Percentiles rank a stretch among this genome's conserved stretches.
Evolutionary conservation across 345 rosid species (phyloP).

Genomic region (Populus simonii): DNA sequence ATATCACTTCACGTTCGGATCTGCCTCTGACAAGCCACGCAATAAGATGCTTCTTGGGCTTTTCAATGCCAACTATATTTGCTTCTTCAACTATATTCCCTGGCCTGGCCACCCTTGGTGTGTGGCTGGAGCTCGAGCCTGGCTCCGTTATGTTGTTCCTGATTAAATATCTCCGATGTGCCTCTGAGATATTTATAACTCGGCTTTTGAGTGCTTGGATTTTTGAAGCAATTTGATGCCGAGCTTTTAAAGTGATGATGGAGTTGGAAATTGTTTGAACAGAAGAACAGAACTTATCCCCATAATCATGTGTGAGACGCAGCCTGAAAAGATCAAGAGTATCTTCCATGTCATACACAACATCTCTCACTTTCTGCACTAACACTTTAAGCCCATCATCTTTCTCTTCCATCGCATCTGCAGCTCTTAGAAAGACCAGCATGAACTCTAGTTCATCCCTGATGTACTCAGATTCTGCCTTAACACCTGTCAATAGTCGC

Average conservation of each 20-base stretch:
- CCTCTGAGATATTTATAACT: constrained; percentile 11
- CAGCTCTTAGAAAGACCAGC: constrained; percentile 26
- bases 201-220: constrained; percentile 19
- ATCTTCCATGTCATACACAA: constrained; percentile 26
- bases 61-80: constrained; percentile 27
- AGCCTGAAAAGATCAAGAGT: constrained; percentile 29
- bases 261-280: neutral
- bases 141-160: constrained; percentile 10
- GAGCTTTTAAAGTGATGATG: constrained; percentile 9
- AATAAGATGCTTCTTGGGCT: constrained; percentile 13
- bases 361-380: constrained; percentile 23
- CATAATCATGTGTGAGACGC: neutral
- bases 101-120: neutral
- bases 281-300: constrained; percentile 10
- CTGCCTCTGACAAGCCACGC: constrained; percentile 8
- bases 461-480: constrained; percentile 17
- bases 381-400: constrained; percentile 15
- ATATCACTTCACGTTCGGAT: constrained; percentile 16
- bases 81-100: constrained; percentile 32
- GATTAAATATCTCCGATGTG: constrained; percentile 9
- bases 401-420: constrained; percentile 20
- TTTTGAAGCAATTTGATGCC: constrained; percentile 8
- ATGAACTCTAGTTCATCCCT: constrained; percentile 25
- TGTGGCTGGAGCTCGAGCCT: constrained; percentile 5
- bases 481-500: constrained; percentile 7